Base-by-base conservation (phyloP, 768 basidiomycete species). In the Mycena alexandri region DNA sequence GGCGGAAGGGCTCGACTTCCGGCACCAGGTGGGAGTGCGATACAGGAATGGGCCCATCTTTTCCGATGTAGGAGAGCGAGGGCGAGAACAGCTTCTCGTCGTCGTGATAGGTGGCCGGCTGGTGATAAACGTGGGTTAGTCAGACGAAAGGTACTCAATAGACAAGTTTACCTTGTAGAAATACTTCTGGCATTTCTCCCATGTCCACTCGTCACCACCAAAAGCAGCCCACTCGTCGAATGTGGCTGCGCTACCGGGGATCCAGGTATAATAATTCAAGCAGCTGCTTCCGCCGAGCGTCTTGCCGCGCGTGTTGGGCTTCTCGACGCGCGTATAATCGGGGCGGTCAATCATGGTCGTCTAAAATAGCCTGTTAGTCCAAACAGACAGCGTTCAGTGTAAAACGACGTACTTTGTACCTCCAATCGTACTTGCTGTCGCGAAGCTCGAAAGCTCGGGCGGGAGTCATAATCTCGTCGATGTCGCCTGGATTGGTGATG, bases 81-180 rank as follows among this genome's bases (percentile, higher is more conserved):
- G 67, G 59, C n/a, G 61, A 58, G 29, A 63, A 68, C 43, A 68
- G 67, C 56, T 63, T 47, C 51, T 47, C 8, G 50, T 68, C 67
- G 61, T 68, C 67, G 67, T 68, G 67, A 34, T 68, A 68, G 22
- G 67, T 68, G 24, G 67, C 67, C 33, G 67, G 61, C 61, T 68
- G 36, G 34, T 21, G n/a, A 17, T 25, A 34, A 16, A 46, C 16
- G 43, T 63, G 41, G 51, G 65, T 21, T 6, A 19, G 63, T 43
- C 25, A 9, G 33, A 60, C 34, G 44, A 19, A 38, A 14, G 36
- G 46, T n/a, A 48, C 54, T n/a, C 34, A n/a, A 25, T 14, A 10
- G 17, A n/a, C 13, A n/a, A 46, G 9, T 42, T 21, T 63, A 63
- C 67, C 38, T 63, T 68, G 57, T 68, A 68, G 14, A 68, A 21